Percentiles rank a stretch among this genome's conserved stretches.
These are phyloP conservation scores for Eucalyptus sp. DNA, from an alignment of 345 rosid genomes.

Conservation along the genomic window DNA sequence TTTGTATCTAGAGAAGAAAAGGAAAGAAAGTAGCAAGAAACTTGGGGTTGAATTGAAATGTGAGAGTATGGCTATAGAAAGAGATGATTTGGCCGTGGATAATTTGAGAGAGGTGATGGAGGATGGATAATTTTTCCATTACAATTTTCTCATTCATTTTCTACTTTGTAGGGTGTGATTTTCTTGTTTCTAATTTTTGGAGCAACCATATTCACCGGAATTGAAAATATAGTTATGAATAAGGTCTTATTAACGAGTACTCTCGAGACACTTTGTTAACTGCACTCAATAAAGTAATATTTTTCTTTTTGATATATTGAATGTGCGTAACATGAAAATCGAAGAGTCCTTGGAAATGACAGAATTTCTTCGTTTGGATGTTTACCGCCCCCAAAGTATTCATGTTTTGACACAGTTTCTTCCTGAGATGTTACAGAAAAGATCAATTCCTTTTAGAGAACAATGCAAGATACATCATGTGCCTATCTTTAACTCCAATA, in stretches of 20 bases:
- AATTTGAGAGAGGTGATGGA: background rate
- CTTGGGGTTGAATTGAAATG: background rate
- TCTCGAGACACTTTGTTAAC: background rate
- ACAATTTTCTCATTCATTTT: background rate
- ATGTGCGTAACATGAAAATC: background rate
- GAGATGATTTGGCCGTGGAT: background rate
- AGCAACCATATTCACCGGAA: accelerated
- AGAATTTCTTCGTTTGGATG: background rate
- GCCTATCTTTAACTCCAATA: background rate
- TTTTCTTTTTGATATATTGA: background rate
- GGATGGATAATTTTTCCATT: background rate
- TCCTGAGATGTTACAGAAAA: background rate
- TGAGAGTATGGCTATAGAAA: background rate
- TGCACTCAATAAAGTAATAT: background rate
- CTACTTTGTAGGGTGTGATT: background rate
- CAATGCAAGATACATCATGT: background rate
- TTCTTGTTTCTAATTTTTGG: background rate
- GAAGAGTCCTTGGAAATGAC: accelerated
- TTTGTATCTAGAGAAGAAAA: background rate
- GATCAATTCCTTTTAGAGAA: background rate
- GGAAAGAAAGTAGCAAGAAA: background rate
- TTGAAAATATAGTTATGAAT: accelerated
- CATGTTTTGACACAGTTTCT: background rate
- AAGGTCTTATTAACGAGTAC: accelerated
- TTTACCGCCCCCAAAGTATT: background rate